These are phyloP conservation scores for Tricholoma flavovirens DNA, from an alignment of 768 basidiomycete species.

Conservation along the genomic window DNA sequence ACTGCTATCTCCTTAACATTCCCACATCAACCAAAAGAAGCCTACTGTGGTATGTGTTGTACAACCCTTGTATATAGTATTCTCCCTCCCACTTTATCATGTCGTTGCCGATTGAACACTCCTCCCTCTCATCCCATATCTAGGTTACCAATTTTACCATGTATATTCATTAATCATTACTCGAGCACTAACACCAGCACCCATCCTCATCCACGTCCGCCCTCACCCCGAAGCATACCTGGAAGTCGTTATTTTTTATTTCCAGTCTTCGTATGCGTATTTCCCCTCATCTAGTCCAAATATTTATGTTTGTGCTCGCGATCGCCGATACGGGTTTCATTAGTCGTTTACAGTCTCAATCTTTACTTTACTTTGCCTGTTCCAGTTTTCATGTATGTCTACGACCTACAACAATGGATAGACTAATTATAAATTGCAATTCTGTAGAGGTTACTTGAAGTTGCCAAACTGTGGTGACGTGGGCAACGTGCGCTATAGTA, in stretches of 20 bases:
- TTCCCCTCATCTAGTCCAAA: no score
- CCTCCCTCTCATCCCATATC: neutral
- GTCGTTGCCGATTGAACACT: neutral
- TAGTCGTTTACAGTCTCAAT: no score
- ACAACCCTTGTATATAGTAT: neutral
- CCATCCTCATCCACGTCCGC: conserved; percentile 41
- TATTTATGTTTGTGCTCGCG: no score
- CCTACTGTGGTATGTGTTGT: neutral
- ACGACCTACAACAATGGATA: no score
- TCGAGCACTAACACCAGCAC: neutral
- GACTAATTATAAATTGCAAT: neutral
- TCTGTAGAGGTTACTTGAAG: no score
- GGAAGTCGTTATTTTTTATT: neutral
- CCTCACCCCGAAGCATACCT: neutral
- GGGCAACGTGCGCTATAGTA: no score
- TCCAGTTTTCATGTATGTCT: no score
- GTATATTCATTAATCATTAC: neutral
- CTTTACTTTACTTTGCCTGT: no score
- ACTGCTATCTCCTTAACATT: neutral
- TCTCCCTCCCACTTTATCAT: neutral
- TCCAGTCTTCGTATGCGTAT: neutral
- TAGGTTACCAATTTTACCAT: neutral
- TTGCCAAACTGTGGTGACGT: no score
- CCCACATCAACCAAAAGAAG: neutral
- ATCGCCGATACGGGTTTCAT: no score